Conservation (phyloP, 2,329 filamentous ascomycete species). For the Elsinoe ampelina region DNA sequence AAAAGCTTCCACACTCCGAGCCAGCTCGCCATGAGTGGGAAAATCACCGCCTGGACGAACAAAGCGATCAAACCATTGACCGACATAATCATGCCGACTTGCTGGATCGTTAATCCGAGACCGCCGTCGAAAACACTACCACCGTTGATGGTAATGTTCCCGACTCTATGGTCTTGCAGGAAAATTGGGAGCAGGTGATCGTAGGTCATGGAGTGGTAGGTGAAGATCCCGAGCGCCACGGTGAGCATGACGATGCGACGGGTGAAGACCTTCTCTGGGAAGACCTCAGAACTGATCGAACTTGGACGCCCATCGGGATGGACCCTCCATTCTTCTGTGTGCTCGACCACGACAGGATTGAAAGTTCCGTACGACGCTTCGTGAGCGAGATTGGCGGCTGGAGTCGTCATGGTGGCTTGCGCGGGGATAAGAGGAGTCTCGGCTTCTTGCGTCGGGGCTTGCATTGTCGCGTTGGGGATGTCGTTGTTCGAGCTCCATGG, state of each 20-base stretch:
- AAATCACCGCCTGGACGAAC: slow-evolving; percentile 62
- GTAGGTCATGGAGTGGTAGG: slow-evolving; percentile 91
- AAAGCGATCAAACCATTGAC: slow-evolving; percentile 64
- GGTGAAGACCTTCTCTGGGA: slow-evolving; percentile 45
- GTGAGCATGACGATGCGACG: slow-evolving; percentile 65
- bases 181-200: slow-evolving; percentile 90
- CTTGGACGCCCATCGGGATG: slow-evolving; percentile 34
- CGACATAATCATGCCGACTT: slow-evolving; percentile 59
- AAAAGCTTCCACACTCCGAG: slow-evolving; percentile 61
- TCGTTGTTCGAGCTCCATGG: slow-evolving; percentile 32
- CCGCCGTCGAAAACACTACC: slow-evolving; percentile 42
- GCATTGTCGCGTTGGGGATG: slow-evolving; percentile 12
- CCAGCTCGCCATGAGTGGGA: slow-evolving; percentile 53
- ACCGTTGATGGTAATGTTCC: slow-evolving; percentile 24
- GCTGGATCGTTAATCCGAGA: slow-evolving; percentile 55
- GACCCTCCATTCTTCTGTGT: slow-evolving; percentile 44
- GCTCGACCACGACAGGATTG: slow-evolving; percentile 41
- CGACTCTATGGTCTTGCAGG: slow-evolving; percentile 63
- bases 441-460: slow-evolving; percentile 37
- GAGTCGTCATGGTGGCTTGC: slow-evolving; percentile 59
- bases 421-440: slow-evolving; percentile 69
- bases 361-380: slow-evolving; percentile 49
- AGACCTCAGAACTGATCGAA: slow-evolving; percentile 22
- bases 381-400: slow-evolving; percentile 62
- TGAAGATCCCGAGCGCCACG: slow-evolving; percentile 78